These are phyloP conservation scores for Drechslerella stenobrocha DNA, from an alignment of 2,329 filamentous ascomycete species.

Conservation along the genomic window DNA sequence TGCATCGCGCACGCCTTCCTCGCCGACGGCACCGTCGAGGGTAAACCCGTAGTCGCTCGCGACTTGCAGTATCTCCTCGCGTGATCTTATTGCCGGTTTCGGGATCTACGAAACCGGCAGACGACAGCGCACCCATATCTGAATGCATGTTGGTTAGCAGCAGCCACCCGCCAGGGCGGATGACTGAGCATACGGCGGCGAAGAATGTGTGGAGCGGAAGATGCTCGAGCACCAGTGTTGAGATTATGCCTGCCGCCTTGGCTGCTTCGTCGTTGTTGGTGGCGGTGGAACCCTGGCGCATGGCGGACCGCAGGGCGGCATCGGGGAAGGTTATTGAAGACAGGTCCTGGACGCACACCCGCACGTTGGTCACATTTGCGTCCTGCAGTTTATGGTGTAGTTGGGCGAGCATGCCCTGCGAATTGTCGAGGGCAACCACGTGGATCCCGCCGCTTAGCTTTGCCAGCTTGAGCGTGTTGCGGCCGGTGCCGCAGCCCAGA, in stretches of 20 bases:
- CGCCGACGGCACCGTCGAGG: constrained; percentile 56
- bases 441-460: constrained; percentile 53
- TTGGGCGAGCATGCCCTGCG: constrained; percentile 63
- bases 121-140: constrained; percentile 63
- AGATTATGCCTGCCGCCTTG: constrained; percentile 59
- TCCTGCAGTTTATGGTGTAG: constrained; percentile 55
- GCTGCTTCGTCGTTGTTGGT: constrained; percentile 6
- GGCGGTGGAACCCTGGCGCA: not conserved
- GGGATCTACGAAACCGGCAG: constrained; percentile 65
- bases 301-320: not conserved
- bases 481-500: constrained; percentile 68
- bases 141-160: constrained; percentile 71
- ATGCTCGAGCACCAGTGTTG: constrained; percentile 69
- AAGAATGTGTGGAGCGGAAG: constrained; percentile 62
- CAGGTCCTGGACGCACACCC: not conserved
- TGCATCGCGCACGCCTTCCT: constrained; percentile 59
- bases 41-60: constrained; percentile 59
- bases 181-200: constrained; percentile 56
- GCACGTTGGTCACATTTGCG: not conserved
- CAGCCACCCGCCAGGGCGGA: constrained; percentile 60
- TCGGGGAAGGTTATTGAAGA: not conserved
- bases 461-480: constrained; percentile 64
- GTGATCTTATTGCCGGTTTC: constrained; percentile 62
- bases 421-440: constrained; percentile 64
- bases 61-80: constrained; percentile 60